Percentiles rank a stretch among this genome's conserved stretches.
These are phyloP conservation scores for Blepharisma stoltei DNA, from an alignment of 73 alveolate species.

Conservation along the genomic window DNA sequence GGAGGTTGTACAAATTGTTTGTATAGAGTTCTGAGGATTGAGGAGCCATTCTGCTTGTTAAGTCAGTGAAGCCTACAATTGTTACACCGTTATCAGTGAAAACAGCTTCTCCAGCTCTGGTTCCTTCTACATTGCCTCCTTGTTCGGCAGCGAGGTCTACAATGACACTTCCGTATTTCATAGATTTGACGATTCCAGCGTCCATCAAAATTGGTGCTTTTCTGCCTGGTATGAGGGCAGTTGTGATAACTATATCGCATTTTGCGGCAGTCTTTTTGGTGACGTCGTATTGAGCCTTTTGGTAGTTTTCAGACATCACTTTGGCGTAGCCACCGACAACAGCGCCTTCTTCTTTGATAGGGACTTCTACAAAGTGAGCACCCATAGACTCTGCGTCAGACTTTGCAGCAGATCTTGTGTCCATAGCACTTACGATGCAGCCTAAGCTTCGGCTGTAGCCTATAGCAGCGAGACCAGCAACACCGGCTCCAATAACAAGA, in stretches of 20 bases:
- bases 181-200: conserved; percentile 40
- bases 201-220: conserved; percentile 56
- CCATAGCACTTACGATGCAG: conserved; percentile 60
- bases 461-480: conserved; percentile 61
- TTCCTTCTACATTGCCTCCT: conserved; percentile 68
- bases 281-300: conserved; percentile 53
- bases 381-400: conserved; percentile 67
- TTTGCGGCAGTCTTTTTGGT: conserved; percentile 51
- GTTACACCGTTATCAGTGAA: conserved; percentile 43
- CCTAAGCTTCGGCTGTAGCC: conserved; percentile 49
- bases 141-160: conserved; percentile 79
- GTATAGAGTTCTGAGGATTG: conserved; percentile 31
- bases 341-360: conserved; percentile 61
- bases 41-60: conserved; percentile 56
- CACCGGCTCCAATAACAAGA: conserved; percentile 73
- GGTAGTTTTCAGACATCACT: conserved; percentile 52
- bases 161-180: conserved; percentile 70
- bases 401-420: conserved; percentile 60
- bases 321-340: conserved; percentile 48
- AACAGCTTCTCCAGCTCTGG: conserved; percentile 44
- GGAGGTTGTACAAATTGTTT: conserved; percentile 18
- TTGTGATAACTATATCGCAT: conserved; percentile 58
- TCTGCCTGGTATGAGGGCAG: conserved; percentile 67
- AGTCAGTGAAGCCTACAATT: conserved; percentile 61
- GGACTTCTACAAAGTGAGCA: conserved; percentile 69